Evolutionary conservation across 208 protist species (phyloP), one percentile per base, ranked within the genome.

Genomic region (Vickermania spadyakhi): DNA sequence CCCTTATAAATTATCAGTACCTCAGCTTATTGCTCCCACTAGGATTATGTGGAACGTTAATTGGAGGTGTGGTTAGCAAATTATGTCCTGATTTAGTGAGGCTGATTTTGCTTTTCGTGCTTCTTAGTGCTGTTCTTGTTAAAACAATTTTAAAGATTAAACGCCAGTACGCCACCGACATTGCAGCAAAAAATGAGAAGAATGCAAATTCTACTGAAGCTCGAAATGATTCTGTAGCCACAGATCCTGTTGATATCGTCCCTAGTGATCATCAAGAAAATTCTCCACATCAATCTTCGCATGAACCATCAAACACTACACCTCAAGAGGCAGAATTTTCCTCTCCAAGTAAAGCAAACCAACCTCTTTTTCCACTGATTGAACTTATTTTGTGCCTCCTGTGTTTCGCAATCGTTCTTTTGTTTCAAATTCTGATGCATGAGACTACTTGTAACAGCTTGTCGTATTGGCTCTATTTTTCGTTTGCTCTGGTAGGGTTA

Each of bases 1-100:
- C 87, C 22, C 60, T 94, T 23, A 90, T 94, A 62, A 90, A 94
- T 67, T 94, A 91, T 60, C 81, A 91, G 67, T 89, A 89, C 51
- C 63, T 94, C 28, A 82, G 68, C 52, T 57, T 94, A 30, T 53
- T 91, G 60, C 60, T 94, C 21, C 87, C 87, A 1, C 80, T 89
- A 21, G 79, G 79, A 4, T 66, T 90, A 21, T 64, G 85, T 30
- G 87, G 87, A 0, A 94, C 84, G 25, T 55, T 90, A 23, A 18
- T 90, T 31, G 87, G 87, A 22, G 74, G 80, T 36, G 68, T 91
- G 31, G 51, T 91, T 23, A 87, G 78, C 49, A 81, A 76, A 59
- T n/a, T 90, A n/a, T 82, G 77, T 58, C 84, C 87, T 2, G 84
- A 94, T 58, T 62, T 84, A 21, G 55, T 94, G 5, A 79, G 87